These are phyloP conservation scores for Fragilariopsis cylindrus DNA, from an alignment of 108 stramenopile species.

Conservation along the genomic window DNA sequence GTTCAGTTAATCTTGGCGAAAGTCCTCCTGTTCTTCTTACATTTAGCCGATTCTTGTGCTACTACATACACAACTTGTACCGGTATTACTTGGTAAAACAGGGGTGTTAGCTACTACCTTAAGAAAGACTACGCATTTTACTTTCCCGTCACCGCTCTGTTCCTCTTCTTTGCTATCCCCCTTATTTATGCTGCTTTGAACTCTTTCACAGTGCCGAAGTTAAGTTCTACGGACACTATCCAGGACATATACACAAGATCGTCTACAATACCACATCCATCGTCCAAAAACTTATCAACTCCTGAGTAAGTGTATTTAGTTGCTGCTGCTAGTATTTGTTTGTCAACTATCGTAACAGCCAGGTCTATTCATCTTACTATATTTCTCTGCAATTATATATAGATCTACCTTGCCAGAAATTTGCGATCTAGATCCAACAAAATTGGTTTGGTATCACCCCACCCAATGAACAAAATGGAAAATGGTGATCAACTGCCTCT, in stretches of 20 bases:
- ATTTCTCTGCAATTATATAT: background rate
- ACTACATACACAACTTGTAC: background rate
- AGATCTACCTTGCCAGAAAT: slow-evolving; percentile 30
- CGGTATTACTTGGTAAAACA: background rate
- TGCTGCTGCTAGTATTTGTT: background rate
- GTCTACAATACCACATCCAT: background rate
- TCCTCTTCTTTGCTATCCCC: slow-evolving; percentile 30
- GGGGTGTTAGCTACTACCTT: slow-evolving; percentile 30
- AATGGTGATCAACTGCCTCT: too few relatives aligned
- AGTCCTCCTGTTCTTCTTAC: background rate
- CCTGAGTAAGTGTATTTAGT: slow-evolving; percentile 14
- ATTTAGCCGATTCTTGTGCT: background rate
- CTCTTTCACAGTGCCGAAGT: slow-evolving; percentile 26
- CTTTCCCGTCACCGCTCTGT: slow-evolving; percentile 26
- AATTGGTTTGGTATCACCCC: slow-evolving; percentile 29
- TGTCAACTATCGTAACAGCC: background rate
- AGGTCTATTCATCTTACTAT: background rate
- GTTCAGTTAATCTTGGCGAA: background rate
- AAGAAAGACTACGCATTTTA: slow-evolving; percentile 30
- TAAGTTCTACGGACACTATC: slow-evolving; percentile 23
- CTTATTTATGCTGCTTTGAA: slow-evolving; percentile 29
- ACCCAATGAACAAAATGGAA: background rate
- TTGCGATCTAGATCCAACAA: slow-evolving; percentile 37
- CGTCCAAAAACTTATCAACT: background rate
- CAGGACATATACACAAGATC: slow-evolving; percentile 27